Base-by-base conservation (phyloP, 2,329 filamentous ascomycete genomes). In the Immersiporthe knoxdaviesiana region DNA sequence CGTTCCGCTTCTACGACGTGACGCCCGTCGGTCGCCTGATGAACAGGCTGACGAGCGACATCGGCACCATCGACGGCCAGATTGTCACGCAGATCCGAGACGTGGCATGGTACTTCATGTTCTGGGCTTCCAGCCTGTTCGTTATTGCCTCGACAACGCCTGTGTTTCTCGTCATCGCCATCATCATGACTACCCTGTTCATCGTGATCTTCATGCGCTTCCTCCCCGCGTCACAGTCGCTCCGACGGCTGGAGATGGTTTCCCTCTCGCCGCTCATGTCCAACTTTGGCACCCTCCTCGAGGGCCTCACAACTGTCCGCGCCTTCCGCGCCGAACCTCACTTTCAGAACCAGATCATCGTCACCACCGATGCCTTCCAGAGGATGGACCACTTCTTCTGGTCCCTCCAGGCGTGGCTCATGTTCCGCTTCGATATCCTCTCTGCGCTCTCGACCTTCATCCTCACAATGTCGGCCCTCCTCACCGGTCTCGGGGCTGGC, bases 381-480 rank as follows among this genome's bases (percentile, higher is more conserved):
- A 93, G 93, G 77, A 96, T 97, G 86, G 94, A 97, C 75, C 94
- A 97, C 78, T 97, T 97, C 80, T 97, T 97, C 81, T 97, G 94
- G 91, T 92, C 90, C 69, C 84, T 97, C 58, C 93, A 97, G 73
- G 88, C 89, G 10, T 97, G 94, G 94, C 84, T 97, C 2, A 90
- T 90, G 77, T 93, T 91, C 75, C 89, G 94, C 16, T 95, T 96
- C 68, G 90, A 93, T 73, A 79, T 83, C 11, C 80, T 94, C 7
- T 93, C 93, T 0, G 91, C 91, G 0, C 77, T 87, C 3, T 92
- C 92, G 10, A 93, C 92, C 0, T 91, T 95, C 69, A 80, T 88
- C 0, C 81, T 97, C 65, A 92, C 93, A 1, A 78, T 90, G 1
- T 85, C 94, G 12, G 94, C 94, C 18, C 82, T 97, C 7, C 91